Evolutionary conservation across 2,329 filamentous ascomycete genomes (phyloP).

Genomic region (Trichothecium sympodiale): DNA sequence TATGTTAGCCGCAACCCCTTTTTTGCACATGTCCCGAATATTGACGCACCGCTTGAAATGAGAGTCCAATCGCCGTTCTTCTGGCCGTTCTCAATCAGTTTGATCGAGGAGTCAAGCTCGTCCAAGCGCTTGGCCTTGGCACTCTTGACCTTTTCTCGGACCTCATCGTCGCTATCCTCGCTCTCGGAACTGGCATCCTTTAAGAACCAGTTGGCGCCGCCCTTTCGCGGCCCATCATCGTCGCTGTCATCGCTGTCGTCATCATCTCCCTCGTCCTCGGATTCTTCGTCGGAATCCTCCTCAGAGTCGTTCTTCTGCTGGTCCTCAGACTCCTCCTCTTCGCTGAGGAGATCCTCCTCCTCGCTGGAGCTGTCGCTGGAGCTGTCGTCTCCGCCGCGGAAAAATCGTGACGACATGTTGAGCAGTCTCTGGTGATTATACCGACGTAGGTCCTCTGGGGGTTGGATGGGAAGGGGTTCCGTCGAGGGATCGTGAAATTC

Average conservation of each 20-base stretch:
- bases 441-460: not conserved
- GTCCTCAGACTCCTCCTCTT: slow-evolving; percentile 22
- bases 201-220: slow-evolving; percentile 75
- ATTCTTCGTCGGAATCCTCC: slow-evolving; percentile 36
- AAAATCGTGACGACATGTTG: slow-evolving; percentile 96
- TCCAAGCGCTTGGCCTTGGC: slow-evolving; percentile 96
- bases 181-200: slow-evolving; percentile 60
- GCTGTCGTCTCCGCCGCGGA: slow-evolving; percentile 84
- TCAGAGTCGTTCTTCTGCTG: slow-evolving; percentile 35
- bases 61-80: slow-evolving; percentile 98
- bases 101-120: slow-evolving; percentile 82
- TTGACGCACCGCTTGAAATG: slow-evolving; percentile 67
- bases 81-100: slow-evolving; percentile 87
- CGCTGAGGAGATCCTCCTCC: slow-evolving; percentile 85
- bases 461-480: not conserved
- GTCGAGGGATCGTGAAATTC: not conserved
- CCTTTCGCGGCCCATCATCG: slow-evolving; percentile 39
- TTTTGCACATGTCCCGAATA: not conserved
- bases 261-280: slow-evolving; percentile 37
- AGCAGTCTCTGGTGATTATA: slow-evolving; percentile 12
- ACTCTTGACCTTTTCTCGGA: slow-evolving; percentile 81
- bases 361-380: slow-evolving; percentile 93
- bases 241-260: slow-evolving; percentile 53
- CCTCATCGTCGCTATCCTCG: slow-evolving; percentile 80
- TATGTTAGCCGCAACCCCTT: slow-evolving; percentile 6